Percentiles rank a stretch among this genome's conserved stretches.
Evolutionary conservation across 768 basidiomycete genomes (phyloP).

Genomic region (Hypholoma sublateritium): DNA sequence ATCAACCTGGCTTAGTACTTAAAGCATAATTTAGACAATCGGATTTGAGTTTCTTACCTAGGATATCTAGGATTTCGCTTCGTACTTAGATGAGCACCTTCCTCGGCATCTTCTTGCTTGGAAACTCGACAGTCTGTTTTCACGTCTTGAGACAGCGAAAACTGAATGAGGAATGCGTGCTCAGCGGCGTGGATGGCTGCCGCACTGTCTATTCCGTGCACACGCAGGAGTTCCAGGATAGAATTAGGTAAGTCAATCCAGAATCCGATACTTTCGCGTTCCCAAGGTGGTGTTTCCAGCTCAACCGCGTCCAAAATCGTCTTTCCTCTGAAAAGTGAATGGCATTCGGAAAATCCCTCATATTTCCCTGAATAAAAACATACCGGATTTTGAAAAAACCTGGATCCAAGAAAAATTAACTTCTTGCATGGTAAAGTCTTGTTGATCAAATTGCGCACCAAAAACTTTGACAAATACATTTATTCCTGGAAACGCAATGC

Average conservation of each 20-base stretch:
- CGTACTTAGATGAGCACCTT: conserved; percentile 41
- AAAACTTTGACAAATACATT: conserved; percentile 70
- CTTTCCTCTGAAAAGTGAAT: conserved; percentile 43
- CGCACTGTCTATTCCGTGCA: conserved; percentile 62
- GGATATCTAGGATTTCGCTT: neutral
- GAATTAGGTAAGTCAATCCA: conserved; percentile 75
- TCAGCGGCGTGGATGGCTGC: conserved; percentile 84
- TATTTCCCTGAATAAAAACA: neutral
- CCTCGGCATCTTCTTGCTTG: conserved; percentile 67
- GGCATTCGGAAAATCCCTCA: neutral
- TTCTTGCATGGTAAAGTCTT: too few species aligned
- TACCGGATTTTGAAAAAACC: conserved; percentile 83
- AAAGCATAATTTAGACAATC: too few species aligned
- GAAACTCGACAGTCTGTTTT: conserved; percentile 82
- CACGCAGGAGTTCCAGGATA: conserved; percentile 51
- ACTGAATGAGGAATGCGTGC: conserved; percentile 81
- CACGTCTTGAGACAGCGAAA: conserved; percentile 66
- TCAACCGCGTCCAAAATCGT: conserved; percentile 76
- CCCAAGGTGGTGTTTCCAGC: conserved; percentile 75
- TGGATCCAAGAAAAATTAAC: conserved; percentile 19
- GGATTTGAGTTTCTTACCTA: neutral
- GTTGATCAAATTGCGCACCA: conserved; percentile 41
- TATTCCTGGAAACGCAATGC: conserved; percentile 41
- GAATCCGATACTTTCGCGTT: conserved; percentile 67
- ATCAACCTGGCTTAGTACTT: conserved; percentile 46